Conservation (phyloP, 768 basidiomycete genomes). For the Grammothele lineata region DNA sequence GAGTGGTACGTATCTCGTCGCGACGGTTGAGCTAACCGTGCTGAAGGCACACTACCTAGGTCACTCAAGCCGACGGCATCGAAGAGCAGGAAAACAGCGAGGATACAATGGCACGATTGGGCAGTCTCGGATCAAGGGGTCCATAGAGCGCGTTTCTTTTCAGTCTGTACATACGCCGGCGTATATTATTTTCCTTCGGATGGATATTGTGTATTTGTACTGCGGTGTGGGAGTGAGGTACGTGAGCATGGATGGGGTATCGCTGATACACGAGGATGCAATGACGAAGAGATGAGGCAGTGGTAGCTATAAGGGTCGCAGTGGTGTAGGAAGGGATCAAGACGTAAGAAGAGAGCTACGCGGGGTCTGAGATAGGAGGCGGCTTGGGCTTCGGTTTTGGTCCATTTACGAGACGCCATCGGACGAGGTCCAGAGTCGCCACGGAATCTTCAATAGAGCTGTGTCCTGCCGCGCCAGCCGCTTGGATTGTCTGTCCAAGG, state of each 20-base stretch:
- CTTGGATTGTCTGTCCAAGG: slow-evolving; percentile 78
- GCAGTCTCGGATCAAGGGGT: slow-evolving; percentile 58
- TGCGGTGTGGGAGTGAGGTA: neutral
- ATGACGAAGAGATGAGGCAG: neutral
- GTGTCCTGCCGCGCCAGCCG: slow-evolving; percentile 74
- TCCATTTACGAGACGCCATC: slow-evolving; percentile 73
- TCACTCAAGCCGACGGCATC: slow-evolving; percentile 78
- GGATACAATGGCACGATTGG: slow-evolving; percentile 65
- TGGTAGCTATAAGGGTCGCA: neutral
- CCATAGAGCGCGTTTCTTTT: slow-evolving; percentile 5
- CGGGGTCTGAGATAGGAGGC: no score
- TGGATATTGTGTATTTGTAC: neutral
- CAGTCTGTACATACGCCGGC: slow-evolving; percentile 4
- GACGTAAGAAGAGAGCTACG: neutral
- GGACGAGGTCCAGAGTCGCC: slow-evolving; percentile 84
- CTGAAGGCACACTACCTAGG: slow-evolving; percentile 37
- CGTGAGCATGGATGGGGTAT: neutral
- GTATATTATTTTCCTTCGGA: slow-evolving; percentile 5
- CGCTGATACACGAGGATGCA: neutral
- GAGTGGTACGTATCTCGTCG: slow-evolving; percentile 39
- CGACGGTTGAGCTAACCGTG: no score
- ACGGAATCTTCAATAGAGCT: slow-evolving; percentile 87
- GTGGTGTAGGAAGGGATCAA: neutral
- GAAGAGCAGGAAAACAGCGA: slow-evolving; percentile 86
- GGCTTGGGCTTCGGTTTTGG: slow-evolving; percentile 29